These are phyloP conservation scores for Cyclotella sp. DNA, from an alignment of 108 stramenopile species.

Conservation along the genomic window DNA sequence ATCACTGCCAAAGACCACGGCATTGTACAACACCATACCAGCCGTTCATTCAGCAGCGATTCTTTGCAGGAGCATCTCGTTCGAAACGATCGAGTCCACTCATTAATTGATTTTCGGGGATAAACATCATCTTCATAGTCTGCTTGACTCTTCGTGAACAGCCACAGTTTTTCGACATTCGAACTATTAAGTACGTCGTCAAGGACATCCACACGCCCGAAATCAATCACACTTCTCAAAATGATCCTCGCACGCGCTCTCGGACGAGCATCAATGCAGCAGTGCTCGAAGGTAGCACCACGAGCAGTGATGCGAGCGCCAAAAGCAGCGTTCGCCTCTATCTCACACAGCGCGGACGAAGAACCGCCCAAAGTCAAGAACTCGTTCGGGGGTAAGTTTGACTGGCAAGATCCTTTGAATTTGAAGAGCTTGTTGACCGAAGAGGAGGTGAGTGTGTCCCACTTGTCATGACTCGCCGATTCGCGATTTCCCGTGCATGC, in stretches of 20 bases:
- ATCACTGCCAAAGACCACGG: too few species aligned
- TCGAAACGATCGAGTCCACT: too few species aligned
- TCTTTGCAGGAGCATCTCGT: too few species aligned
- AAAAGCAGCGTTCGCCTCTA: not conserved
- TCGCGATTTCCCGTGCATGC: not conserved
- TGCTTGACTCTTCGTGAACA: too few species aligned
- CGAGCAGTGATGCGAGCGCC: not conserved
- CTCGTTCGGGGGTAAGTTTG: slow-evolving; percentile 37
- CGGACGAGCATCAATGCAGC: not conserved
- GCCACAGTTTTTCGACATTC: too few species aligned
- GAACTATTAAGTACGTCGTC: too few species aligned
- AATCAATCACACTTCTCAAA: not conserved
- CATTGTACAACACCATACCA: too few species aligned
- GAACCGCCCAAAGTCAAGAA: slow-evolving; percentile 31
- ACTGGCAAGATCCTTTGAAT: slow-evolving; percentile 39
- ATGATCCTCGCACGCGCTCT: slow-evolving; percentile 12
- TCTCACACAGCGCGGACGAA: slow-evolving; percentile 9
- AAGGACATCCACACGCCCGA: too few species aligned
- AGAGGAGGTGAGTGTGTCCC: slow-evolving; percentile 28
- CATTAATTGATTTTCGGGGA: too few species aligned
- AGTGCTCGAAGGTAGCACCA: not conserved
- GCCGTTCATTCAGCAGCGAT: too few species aligned
- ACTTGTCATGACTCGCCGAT: not conserved
- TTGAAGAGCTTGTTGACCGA: slow-evolving; percentile 36
- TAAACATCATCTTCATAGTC: too few species aligned